phyloP scores from a whole-genome alignment of 2,329 filamentous ascomycete genomes.

The Sphaceloma murrayae region DNA sequence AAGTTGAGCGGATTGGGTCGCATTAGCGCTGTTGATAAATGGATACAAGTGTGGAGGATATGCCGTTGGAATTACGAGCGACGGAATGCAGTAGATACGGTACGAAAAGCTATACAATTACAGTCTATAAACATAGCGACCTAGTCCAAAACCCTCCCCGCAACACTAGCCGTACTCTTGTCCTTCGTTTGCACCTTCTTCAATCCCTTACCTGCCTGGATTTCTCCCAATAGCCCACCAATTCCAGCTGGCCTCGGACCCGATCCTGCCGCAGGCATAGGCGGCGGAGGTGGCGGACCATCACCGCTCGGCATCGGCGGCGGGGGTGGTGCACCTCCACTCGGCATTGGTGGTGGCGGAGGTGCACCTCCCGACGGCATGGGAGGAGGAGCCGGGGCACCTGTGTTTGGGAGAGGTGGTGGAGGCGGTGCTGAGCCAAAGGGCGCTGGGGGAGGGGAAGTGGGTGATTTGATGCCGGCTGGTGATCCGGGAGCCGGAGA shows the following conservation, averaged over 20 bases:
- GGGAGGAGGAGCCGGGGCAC: constrained; percentile 40
- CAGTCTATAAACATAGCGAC: not conserved
- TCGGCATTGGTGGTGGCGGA: constrained; percentile 36
- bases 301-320: constrained; percentile 32
- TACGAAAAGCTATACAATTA: not conserved
- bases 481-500: constrained; percentile 31
- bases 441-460: constrained; percentile 38
- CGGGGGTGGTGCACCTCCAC: constrained; percentile 35
- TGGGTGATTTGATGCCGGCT: constrained; percentile 33
- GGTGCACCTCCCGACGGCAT: constrained; percentile 37
- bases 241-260: constrained; percentile 43
- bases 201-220: constrained; percentile 66
- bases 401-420: constrained; percentile 24
- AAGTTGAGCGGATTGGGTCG: too few relatives aligned
- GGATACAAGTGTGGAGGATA: too few relatives aligned
- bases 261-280: constrained; percentile 29
- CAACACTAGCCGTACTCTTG: constrained; percentile 59
- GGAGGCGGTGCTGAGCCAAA: constrained; percentile 33
- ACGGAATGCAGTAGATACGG: too few relatives aligned
- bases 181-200: constrained; percentile 89
- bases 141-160: constrained; percentile 56
- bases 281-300: constrained; percentile 30
- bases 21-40: too few relatives aligned
- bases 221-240: constrained; percentile 66
- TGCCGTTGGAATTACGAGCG: too few relatives aligned